phyloP scores from a whole-genome alignment of 2,329 filamentous ascomycete genomes.

The Xylaria sp. region DNA sequence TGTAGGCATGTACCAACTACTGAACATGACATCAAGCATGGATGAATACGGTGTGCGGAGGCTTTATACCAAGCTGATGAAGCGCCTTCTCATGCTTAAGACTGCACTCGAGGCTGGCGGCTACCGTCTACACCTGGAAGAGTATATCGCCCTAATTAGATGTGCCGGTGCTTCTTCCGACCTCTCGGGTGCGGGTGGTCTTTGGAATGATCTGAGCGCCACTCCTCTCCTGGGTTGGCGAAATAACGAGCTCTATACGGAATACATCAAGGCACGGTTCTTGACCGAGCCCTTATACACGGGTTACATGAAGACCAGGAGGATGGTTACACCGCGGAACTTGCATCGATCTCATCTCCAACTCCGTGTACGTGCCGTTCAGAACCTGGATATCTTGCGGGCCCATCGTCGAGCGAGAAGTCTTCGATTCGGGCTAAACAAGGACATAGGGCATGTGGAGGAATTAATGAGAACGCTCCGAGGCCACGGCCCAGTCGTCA shows the following conservation, averaged over 20 bases:
- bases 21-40: slow-evolving; percentile 45
- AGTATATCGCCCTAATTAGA: slow-evolving; percentile 53
- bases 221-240: slow-evolving; percentile 32
- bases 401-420: slow-evolving; percentile 16
- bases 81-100: slow-evolving; percentile 44
- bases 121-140: slow-evolving; percentile 43
- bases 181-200: slow-evolving; percentile 39
- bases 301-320: slow-evolving; percentile 50
- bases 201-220: slow-evolving; percentile 45
- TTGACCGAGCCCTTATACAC: slow-evolving; percentile 53
- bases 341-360: slow-evolving; percentile 38
- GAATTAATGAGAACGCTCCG: slow-evolving; percentile 40
- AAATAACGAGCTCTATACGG: slow-evolving; percentile 43
- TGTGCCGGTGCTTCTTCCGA: slow-evolving; percentile 55
- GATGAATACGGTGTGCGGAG: slow-evolving; percentile 54
- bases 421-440: slow-evolving; percentile 43
- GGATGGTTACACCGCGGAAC: slow-evolving; percentile 49
- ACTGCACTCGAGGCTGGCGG: slow-evolving; percentile 40
- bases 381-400: slow-evolving; percentile 35
- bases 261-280: slow-evolving; percentile 56
- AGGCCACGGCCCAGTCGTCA: slow-evolving; percentile 35
- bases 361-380: slow-evolving; percentile 1
- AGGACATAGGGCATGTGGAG: slow-evolving; percentile 34
- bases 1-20: slow-evolving; percentile 48
- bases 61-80: slow-evolving; percentile 47